Conservation (phyloP, 2,329 filamentous ascomycete species). For the Parastagonospora nodorum region DNA sequence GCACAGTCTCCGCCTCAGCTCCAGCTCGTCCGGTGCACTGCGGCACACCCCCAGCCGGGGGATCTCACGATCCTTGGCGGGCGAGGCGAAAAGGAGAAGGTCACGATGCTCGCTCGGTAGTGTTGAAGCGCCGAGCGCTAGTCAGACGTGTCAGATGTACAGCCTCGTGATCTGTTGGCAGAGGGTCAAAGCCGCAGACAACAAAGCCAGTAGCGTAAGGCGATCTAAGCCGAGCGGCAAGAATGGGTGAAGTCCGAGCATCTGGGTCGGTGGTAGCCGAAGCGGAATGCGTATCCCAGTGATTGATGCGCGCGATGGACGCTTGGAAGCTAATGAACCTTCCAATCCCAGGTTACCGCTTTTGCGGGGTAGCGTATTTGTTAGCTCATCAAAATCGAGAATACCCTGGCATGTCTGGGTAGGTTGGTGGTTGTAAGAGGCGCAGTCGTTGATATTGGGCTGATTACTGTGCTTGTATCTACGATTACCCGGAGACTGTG, state of each 20-base stretch:
- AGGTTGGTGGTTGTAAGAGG: conserved; percentile 4
- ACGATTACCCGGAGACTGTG: conserved; percentile 1
- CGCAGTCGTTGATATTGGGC: conserved; percentile 1
- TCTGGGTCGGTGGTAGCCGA: conserved; percentile 10
- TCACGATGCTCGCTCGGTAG: conserved; percentile 37
- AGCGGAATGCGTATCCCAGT: conserved; percentile 19
- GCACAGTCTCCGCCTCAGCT: conserved; percentile 3
- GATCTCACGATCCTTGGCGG: conserved; percentile 18
- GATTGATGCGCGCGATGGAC: conserved; percentile 12
- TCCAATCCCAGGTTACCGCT: conserved; percentile 22
- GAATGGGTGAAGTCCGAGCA: conserved; percentile 18
- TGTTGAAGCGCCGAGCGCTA: conserved; percentile 33
- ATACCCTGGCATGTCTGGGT: not conserved
- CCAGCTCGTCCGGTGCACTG: conserved; percentile 9
- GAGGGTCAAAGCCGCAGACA: conserved; percentile 17
- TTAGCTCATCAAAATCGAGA: conserved; percentile 37
- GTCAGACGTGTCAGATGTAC: conserved; percentile 27
- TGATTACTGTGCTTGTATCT: conserved; percentile 1
- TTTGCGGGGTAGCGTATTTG: conserved; percentile 43
- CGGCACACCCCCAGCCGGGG: conserved; percentile 6
- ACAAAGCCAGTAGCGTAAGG: conserved; percentile 15
- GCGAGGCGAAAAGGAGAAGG: conserved; percentile 30
- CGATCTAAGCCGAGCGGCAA: conserved; percentile 24
- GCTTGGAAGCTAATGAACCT: conserved; percentile 11
- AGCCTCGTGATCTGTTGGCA: conserved; percentile 29